Base-by-base conservation (phyloP, 805 yeast species). In the Danielozyma ontarioensis region DNA sequence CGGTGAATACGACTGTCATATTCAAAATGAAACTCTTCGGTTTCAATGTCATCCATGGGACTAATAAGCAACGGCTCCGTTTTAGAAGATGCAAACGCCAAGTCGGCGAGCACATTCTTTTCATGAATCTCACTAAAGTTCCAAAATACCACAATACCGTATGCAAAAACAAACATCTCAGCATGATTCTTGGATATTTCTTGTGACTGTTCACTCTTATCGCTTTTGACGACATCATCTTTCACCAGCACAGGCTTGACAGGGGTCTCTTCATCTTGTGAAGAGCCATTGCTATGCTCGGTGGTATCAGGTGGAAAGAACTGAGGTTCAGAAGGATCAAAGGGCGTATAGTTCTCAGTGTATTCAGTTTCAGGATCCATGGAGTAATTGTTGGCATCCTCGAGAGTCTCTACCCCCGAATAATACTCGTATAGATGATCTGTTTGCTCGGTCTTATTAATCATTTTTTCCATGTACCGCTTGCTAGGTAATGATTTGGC, bases 81-180 rank as follows among this genome's bases (percentile, higher is more conserved):
- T 11, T 56, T 55, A 17, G 55, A 65, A 11, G 61, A 55, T 4
- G 86, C 86, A 59, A 83, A 78, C n/a, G 80, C 83, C 42, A 93
- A 67, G 51, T 93, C 98, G 1, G 97, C 97, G 35, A 93, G 69
- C 13, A 93, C 78, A 48, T 90, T 93, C 62, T 88, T 88, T 50
- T 93, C 98, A 52, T 93, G 96, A 5, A 76, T 68, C 52, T 88
- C 96, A 2, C 90, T 78, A 47, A 93, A 88, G 51, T 93, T 93
- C 98, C 98, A 93, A 51, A 93, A 89, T 14, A 93, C 97, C n/a
- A 93, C 87, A 11, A 90, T 95, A 14, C 98, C 98, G 54, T 93
- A 93, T 33, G 78, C 80, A 53, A 90, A 78, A 11, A 93, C 74
- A 50, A 93, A 93, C 68, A 93, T 72, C 50, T 90, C 97, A 0